Evolutionary conservation across 176 grass and related monocot genomes (phyloP).

Genomic region (Oryza australiensis): DNA sequence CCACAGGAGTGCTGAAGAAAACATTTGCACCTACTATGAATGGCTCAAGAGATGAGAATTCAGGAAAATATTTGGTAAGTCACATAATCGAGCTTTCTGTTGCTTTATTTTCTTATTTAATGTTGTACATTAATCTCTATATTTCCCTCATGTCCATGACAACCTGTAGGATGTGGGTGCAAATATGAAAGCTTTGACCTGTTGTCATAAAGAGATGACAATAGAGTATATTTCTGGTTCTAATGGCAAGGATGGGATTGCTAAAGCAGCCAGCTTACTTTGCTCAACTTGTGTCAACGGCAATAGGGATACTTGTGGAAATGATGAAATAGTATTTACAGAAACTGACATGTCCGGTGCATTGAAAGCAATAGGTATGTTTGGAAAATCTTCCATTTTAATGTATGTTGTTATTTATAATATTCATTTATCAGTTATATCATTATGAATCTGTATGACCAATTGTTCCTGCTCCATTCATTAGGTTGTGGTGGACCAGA

Average conservation of each 20-base stretch:
- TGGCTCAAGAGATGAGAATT: slow-evolving; percentile 39
- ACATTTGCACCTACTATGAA: slow-evolving; percentile 46
- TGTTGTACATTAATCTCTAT: background rate
- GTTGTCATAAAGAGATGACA: slow-evolving; percentile 46
- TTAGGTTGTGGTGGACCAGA: slow-evolving; percentile 85
- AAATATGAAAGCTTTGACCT: slow-evolving; percentile 46
- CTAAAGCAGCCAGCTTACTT: slow-evolving; percentile 92
- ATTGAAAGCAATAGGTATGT: slow-evolving; percentile 71
- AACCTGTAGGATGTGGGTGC: slow-evolving; percentile 55
- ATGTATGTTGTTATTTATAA: slow-evolving; percentile 25
- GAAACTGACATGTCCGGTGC: slow-evolving; percentile 68
- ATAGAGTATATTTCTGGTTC: slow-evolving; percentile 73
- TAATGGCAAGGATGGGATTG: slow-evolving; percentile 84
- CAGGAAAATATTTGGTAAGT: slow-evolving; percentile 49
- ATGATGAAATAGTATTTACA: slow-evolving; percentile 46
- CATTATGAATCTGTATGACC: background rate
- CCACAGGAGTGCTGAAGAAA: slow-evolving; percentile 77
- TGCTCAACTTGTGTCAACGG: slow-evolving; percentile 51
- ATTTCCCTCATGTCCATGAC: slow-evolving; percentile 29
- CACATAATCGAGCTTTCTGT: slow-evolving; percentile 27
- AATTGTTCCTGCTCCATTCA: slow-evolving; percentile 18
- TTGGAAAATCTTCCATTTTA: slow-evolving; percentile 4
- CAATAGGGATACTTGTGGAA: slow-evolving; percentile 28
- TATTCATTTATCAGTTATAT: slow-evolving; percentile 19
- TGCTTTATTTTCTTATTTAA: slow-evolving; percentile 2